phyloP scores from a whole-genome alignment of 2,329 filamentous ascomycete genomes.

The Fusarium burgessii region DNA sequence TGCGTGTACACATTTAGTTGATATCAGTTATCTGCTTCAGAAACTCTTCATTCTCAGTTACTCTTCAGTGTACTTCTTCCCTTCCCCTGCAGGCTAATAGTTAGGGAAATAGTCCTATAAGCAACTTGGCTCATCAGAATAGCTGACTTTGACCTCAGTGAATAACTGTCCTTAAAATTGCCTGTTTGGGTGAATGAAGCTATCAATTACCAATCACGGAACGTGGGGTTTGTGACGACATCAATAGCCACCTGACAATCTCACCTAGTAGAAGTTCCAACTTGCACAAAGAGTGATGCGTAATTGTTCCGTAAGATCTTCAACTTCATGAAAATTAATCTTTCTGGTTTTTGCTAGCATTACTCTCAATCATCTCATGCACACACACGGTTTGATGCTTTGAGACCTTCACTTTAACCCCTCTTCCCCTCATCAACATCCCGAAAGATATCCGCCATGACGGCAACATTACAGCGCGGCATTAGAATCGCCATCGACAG shows the following conservation, averaged over 20 bases:
- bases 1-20: background rate
- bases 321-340: background rate
- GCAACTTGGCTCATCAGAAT: background rate
- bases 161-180: conserved; percentile 5
- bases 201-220: conserved; percentile 35
- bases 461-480: conserved; percentile 60
- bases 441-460: conserved; percentile 48
- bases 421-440: conserved; percentile 28
- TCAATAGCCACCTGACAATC: conserved; percentile 3
- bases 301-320: conserved; percentile 5
- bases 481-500: conserved; percentile 83
- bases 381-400: background rate
- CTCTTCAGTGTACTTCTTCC: background rate
- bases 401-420: conserved; percentile 1
- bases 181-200: conserved; percentile 13
- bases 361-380: background rate
- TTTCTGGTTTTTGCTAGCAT: background rate
- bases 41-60: background rate
- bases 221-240: conserved; percentile 41
- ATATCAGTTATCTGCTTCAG: background rate
- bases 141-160: background rate
- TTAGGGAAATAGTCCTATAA: background rate
- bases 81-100: background rate
- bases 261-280: conserved; percentile 9
- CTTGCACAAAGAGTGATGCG: conserved; percentile 17